Conservation (phyloP, 768 basidiomycete species). For the Tephrocybe sp. region DNA sequence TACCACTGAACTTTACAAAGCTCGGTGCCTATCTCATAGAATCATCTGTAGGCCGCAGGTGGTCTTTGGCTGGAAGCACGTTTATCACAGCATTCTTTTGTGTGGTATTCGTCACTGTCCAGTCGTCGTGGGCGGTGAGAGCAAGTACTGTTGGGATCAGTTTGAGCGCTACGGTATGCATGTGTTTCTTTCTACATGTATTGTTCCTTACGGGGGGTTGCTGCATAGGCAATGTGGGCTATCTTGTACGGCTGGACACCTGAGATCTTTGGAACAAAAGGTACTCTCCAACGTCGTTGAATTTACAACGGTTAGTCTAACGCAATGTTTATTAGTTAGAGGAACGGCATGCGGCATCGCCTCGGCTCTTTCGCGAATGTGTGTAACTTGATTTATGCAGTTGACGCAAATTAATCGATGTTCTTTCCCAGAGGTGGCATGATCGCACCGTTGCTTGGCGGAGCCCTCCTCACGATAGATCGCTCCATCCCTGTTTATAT, state of each 20-base stretch:
- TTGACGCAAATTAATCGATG: constrained; percentile 2
- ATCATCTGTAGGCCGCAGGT: constrained; percentile 60
- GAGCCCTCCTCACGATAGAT: constrained; percentile 63
- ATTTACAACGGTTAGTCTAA: neutral
- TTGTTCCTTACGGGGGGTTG: neutral
- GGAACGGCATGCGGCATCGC: constrained; percentile 89
- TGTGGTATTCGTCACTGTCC: constrained; percentile 60
- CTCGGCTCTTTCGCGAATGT: constrained; percentile 83
- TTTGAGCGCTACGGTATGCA: constrained; percentile 62
- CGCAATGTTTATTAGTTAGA: constrained; percentile 46
- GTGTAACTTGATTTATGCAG: constrained; percentile 20
- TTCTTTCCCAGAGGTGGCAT: constrained; percentile 68
- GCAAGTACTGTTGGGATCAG: constrained; percentile 74
- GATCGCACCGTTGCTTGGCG: constrained; percentile 82
- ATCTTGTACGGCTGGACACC: constrained; percentile 91
- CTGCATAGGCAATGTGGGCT: constrained; percentile 73
- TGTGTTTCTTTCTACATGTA: neutral
- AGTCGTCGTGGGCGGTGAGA: constrained; percentile 56
- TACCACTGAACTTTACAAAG: constrained; percentile 31
- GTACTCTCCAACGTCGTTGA: constrained; percentile 35
- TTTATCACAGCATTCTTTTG: constrained; percentile 76
- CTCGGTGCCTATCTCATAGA: constrained; percentile 86
- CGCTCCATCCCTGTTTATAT: constrained; percentile 74
- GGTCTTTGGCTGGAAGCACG: constrained; percentile 74
- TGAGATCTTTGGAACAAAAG: constrained; percentile 79